phyloP scores from a whole-genome alignment of 2,329 filamentous ascomycete species.

The Diaporthe aspalathi region DNA sequence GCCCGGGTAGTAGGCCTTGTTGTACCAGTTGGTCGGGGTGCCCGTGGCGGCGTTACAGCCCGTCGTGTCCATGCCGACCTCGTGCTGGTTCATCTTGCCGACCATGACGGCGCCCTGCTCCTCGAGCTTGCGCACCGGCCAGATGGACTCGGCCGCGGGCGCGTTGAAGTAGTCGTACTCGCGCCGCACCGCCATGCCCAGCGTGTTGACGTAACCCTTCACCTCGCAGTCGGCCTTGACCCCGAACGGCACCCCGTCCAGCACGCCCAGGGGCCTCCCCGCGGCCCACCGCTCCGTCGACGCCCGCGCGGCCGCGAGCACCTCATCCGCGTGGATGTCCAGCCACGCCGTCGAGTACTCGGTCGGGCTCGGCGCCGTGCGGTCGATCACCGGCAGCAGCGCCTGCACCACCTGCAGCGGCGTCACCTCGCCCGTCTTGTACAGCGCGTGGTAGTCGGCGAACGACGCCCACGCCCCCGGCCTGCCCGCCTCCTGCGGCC shows the following conservation, averaged over 20 bases:
- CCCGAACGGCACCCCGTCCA: conserved; percentile 86
- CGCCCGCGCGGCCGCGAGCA: conserved; percentile 75
- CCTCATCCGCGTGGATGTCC: conserved; percentile 71
- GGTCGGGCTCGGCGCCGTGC: conserved; percentile 63
- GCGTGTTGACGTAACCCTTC: conserved; percentile 74
- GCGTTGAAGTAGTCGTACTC: conserved; percentile 61
- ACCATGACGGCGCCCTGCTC: conserved; percentile 80
- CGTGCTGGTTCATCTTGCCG: conserved; percentile 84
- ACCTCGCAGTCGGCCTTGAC: conserved; percentile 86
- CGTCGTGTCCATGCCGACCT: conserved; percentile 81
- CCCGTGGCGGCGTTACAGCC: conserved; percentile 84
- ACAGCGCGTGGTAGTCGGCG: conserved; percentile 81
- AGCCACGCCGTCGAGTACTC: conserved; percentile 80
- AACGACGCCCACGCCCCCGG: conserved; percentile 73
- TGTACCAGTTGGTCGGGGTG: conserved; percentile 82
- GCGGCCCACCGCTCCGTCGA: conserved; percentile 79
- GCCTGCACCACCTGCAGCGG: conserved; percentile 78
- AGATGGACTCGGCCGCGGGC: conserved; percentile 67
- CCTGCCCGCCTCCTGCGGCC: conserved; percentile 54
- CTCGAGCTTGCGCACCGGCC: conserved; percentile 77
- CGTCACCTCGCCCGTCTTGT: conserved; percentile 75
- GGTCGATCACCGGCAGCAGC: conserved; percentile 76
- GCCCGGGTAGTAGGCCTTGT: conserved; percentile 80
- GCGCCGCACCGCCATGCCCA: conserved; percentile 72
- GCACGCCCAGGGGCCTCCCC: conserved; percentile 72